These are phyloP conservation scores for Cercophora newfieldiana DNA, from an alignment of 495 filamentous ascomycete genomes.

Conservation along the genomic window DNA sequence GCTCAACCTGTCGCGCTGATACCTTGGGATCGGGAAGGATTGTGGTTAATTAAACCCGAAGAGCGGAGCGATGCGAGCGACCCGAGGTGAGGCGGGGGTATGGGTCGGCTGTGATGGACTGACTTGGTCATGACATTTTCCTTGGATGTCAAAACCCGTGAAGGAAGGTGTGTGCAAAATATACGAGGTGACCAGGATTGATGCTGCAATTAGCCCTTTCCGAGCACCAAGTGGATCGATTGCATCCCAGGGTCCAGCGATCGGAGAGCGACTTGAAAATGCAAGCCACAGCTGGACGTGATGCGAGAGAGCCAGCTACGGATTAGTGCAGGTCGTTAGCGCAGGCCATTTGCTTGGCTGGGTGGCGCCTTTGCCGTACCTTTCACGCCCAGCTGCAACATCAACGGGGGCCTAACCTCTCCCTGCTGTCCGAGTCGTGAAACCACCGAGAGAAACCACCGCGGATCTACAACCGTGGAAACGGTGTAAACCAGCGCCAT, in stretches of 20 bases:
- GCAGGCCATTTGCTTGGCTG: not conserved
- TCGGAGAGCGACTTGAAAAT: not conserved
- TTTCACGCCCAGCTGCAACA: not conserved
- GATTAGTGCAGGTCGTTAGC: not conserved
- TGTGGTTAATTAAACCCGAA: not conserved
- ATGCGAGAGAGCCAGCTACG: too few relatives aligned
- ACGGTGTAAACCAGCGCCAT: not conserved
- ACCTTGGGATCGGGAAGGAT: constrained; percentile 8
- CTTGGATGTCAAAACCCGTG: not conserved
- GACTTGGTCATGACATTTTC: not conserved
- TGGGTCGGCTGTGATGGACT: not conserved
- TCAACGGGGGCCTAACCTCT: not conserved
- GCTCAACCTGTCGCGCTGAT: not conserved
- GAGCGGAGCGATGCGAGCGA: not conserved
- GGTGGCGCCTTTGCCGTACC: not conserved
- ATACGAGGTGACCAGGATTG: not conserved
- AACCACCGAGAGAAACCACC: too few relatives aligned
- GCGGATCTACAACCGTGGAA: not conserved
- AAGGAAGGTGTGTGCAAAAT: not conserved
- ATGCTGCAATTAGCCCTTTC: not conserved
- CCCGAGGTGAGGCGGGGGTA: too few relatives aligned
- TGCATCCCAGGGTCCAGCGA: not conserved
- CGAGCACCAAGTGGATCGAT: not conserved
- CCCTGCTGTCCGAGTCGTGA: not conserved
- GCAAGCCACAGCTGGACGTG: not conserved